phyloP scores from a whole-genome alignment of 164 flowering plant species.

The Hamamelis virginiana region DNA sequence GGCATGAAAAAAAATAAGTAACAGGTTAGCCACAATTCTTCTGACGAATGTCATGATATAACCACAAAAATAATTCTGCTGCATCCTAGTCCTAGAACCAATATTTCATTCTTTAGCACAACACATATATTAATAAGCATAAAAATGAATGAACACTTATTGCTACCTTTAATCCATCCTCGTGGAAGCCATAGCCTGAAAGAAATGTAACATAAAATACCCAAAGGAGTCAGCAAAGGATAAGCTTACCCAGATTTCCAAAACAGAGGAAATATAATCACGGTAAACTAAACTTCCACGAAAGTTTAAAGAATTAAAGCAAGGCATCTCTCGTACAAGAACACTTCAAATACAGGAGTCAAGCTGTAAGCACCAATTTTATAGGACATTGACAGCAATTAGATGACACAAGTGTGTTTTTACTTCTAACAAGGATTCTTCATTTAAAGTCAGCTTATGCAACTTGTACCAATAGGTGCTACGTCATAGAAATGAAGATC shows the following conservation, averaged over 20 bases:
- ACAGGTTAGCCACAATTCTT: too few relatives aligned
- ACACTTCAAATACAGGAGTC: too few relatives aligned
- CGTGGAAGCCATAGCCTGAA: conserved; percentile 93
- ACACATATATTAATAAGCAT: not conserved
- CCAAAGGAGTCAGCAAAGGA: not conserved
- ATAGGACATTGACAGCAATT: too few relatives aligned
- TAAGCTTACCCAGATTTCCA: not conserved
- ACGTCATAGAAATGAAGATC: too few relatives aligned
- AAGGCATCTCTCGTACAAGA: too few relatives aligned
- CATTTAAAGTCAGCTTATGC: too few relatives aligned
- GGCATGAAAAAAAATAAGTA: too few relatives aligned
- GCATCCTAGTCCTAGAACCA: not conserved
- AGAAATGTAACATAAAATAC: not conserved
- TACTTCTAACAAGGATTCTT: too few relatives aligned
- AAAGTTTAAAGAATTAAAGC: not conserved
- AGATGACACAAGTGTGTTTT: too few relatives aligned
- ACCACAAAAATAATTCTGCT: not conserved
- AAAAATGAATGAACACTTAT: not conserved
- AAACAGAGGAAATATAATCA: not conserved
- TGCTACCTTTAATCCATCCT: conserved; percentile 85
- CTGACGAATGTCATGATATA: not conserved
- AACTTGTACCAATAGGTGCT: too few relatives aligned
- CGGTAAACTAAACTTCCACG: not conserved
- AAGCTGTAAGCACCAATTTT: too few relatives aligned
- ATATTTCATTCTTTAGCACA: too few relatives aligned